Base-by-base conservation (phyloP, 176 grass and related monocot genomes). In the Thalia dealbata region DNA sequence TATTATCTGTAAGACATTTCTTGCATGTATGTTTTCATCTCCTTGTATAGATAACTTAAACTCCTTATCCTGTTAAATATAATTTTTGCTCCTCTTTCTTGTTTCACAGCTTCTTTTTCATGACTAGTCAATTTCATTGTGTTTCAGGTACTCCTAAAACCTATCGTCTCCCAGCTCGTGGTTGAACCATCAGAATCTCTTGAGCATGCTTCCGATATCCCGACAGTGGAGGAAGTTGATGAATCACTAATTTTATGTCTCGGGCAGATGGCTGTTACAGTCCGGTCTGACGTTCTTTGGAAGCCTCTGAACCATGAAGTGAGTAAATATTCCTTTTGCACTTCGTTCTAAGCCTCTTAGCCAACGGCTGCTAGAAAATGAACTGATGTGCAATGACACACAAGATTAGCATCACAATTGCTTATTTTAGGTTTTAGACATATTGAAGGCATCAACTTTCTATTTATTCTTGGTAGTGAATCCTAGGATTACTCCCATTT, bases 281-380 rank as follows among this genome's bases (percentile, higher is more conserved):
- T 87, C 14, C 80, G 71, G 21, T 90, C 93, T 13, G 89, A 97
- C 82, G 87, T 90, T 85, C 76, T 97, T 71, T 92, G 86, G 89
- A 97, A 97, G 61, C 89, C 89, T 78, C 87, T 97, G 65, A 97
- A 90, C 73, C 89, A 97, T 77, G 93, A 97, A 85, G 93, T 97
- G 26, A n/a, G 86, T 67, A 58, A 32, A 38, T 38, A 38, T 38
- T 38, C 32, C 4, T 38, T 38, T 1, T 38, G 32, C 32, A 38
- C 32, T 38, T 38, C 1, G 32, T 38, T 38, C 1, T 38, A 38
- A 4, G 3, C 32, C 32, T 38, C 3, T 38, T 38, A 38, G 32
- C 32, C 4, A 38, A 38, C 32, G 32, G 32, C 32, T 38, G 32
- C 32, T 38, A 38, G 4, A 38, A 38, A 38, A 38, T 38, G 32